A percentile compares a stretch with the other conserved stretches of the same genome.
phyloP scores from a whole-genome alignment of 768 basidiomycete species.

The Leccinum truebloodii region DNA sequence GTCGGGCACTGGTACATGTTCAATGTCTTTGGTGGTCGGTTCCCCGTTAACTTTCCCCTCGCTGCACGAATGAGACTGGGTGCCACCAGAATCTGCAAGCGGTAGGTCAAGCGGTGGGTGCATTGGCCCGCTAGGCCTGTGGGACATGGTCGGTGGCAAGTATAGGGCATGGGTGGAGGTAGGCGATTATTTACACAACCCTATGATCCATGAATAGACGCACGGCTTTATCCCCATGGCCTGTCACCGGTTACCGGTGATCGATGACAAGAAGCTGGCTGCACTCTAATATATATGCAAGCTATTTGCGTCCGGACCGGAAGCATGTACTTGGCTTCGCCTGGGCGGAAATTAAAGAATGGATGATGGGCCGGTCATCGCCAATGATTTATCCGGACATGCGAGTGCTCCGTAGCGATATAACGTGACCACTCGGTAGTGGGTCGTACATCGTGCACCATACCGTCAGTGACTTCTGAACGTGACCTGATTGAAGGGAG shows the following conservation, averaged over 20 bases:
- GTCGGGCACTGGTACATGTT: constrained; percentile 46
- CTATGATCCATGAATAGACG: constrained; percentile 9
- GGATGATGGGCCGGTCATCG: background rate
- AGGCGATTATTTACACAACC: constrained; percentile 1
- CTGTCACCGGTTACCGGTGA: background rate
- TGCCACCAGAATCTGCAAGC: background rate
- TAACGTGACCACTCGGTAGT: background rate
- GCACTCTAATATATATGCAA: background rate
- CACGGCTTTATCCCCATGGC: constrained; percentile 3
- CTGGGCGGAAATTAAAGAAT: background rate
- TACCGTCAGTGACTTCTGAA: background rate
- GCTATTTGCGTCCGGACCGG: background rate
- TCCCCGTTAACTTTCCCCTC: background rate
- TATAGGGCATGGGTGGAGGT: background rate
- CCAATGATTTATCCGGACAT: background rate
- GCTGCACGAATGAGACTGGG: background rate
- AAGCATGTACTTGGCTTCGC: background rate
- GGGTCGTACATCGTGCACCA: background rate
- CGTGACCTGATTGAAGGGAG: background rate
- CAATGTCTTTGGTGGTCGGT: constrained; percentile 30
- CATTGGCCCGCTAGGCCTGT: constrained; percentile 9
- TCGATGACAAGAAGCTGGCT: background rate
- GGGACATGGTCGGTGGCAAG: constrained; percentile 10
- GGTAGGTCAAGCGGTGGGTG: background rate
- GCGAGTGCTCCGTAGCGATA: background rate